A percentile compares a stretch with the other conserved stretches of the same genome.
These are phyloP conservation scores for Nemania serpens DNA, from an alignment of 2,329 filamentous ascomycete species.

Conservation along the genomic window DNA sequence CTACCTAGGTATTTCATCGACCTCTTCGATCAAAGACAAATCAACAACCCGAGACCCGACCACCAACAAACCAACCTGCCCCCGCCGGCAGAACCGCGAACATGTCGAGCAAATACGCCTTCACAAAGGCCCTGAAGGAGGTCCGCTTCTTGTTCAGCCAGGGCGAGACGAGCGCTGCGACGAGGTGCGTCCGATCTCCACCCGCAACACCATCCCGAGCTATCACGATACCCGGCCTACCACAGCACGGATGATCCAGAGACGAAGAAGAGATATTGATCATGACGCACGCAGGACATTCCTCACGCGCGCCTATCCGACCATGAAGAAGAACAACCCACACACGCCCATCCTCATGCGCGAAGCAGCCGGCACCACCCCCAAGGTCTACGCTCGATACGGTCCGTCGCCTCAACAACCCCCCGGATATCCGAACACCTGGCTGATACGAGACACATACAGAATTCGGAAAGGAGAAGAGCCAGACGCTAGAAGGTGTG, in stretches of 20 bases:
- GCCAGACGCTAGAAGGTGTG: constrained; percentile 58
- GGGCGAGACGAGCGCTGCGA: constrained; percentile 84
- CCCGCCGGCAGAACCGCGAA: constrained; percentile 37
- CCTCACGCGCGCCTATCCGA: constrained; percentile 87
- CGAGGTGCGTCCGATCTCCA: constrained; percentile 77
- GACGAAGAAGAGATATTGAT: not conserved
- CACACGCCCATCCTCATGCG: constrained; percentile 91
- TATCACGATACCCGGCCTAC: not conserved
- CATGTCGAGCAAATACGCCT: constrained; percentile 94
- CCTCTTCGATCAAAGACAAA: constrained; percentile 23
- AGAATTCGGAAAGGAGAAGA: constrained; percentile 63
- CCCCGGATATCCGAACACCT: not conserved
- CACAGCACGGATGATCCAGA: not conserved
- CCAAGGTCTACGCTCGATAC: constrained; percentile 90
- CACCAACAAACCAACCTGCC: not conserved
- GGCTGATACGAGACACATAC: constrained; percentile 29
- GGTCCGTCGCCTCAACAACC: constrained; percentile 58
- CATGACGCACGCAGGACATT: constrained; percentile 68
- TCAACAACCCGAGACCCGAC: constrained; percentile 1
- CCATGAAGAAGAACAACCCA: constrained; percentile 99
- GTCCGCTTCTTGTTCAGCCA: constrained; percentile 98
- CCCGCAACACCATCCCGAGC: too few relatives aligned
- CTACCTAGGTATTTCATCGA: constrained; percentile 29
- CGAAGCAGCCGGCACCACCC: constrained; percentile 83
- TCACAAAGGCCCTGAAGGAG: constrained; percentile 87